Conservation (phyloP, 2,329 filamentous ascomycete genomes). For the Xylariaceae sp. region DNA sequence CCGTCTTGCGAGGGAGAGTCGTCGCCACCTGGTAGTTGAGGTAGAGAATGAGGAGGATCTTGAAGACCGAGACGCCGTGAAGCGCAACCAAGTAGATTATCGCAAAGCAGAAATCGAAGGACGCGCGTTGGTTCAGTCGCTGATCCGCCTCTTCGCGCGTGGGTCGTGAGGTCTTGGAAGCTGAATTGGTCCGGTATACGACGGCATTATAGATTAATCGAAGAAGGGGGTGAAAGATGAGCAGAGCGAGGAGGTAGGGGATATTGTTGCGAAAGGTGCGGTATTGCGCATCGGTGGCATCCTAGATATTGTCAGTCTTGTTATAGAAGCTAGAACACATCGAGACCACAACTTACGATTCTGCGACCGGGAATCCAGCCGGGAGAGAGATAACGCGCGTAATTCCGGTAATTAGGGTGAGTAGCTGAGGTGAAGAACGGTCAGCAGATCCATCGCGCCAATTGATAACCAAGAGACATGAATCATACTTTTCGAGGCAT, state of each 20-base stretch:
- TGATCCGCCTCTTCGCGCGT: constrained; percentile 45
- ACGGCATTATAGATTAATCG: constrained; percentile 64
- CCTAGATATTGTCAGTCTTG: constrained; percentile 43
- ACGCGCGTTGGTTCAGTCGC: constrained; percentile 62
- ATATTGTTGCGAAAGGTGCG: constrained; percentile 78
- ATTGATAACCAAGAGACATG: neutral
- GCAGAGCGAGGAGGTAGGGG: constrained; percentile 68
- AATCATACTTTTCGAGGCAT: constrained; percentile 71
- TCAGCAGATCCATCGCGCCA: constrained; percentile 6
- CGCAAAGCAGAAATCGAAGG: constrained; percentile 80
- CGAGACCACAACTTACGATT: constrained; percentile 55
- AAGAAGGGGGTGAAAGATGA: constrained; percentile 73
- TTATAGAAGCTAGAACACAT: neutral
- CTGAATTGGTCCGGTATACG: constrained; percentile 37
- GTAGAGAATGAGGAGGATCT: constrained; percentile 74
- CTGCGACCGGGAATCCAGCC: constrained; percentile 93
- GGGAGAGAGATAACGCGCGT: constrained; percentile 61
- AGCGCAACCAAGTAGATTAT: constrained; percentile 70
- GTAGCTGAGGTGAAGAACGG: constrained; percentile 49
- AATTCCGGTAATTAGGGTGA: constrained; percentile 75
- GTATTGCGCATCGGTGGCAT: constrained; percentile 88
- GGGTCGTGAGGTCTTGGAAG: constrained; percentile 28
- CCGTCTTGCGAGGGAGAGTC: constrained; percentile 59
- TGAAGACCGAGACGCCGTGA: constrained; percentile 80
- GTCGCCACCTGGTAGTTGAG: constrained; percentile 78